Percentiles rank a stretch among this genome's conserved stretches.
phyloP scores from a whole-genome alignment of 2,329 filamentous ascomycete species.

The Zymoseptoria pseudotritici region DNA sequence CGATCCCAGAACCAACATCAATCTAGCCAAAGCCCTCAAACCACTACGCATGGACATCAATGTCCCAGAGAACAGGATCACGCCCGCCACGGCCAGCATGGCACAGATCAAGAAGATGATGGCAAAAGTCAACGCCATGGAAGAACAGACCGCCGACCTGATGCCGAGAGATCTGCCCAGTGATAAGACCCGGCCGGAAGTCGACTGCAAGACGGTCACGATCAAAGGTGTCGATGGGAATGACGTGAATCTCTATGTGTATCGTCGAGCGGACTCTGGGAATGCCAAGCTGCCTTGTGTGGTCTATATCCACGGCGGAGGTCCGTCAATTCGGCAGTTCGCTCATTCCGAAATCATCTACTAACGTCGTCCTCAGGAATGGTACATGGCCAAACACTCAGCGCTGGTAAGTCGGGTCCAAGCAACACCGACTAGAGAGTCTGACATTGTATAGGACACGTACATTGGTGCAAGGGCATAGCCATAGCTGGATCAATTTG shows the following conservation, averaged over 20 bases:
- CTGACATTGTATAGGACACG: no score
- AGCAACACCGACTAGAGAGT: no score
- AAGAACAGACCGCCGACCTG: not conserved
- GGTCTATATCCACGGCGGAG: slow-evolving; percentile 25
- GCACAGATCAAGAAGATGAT: slow-evolving; percentile 12
- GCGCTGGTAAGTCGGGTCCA: no score
- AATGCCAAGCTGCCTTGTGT: slow-evolving; percentile 17
- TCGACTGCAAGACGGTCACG: slow-evolving; percentile 6
- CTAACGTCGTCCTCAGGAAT: slow-evolving; percentile 8
- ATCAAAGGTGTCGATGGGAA: slow-evolving; percentile 20
- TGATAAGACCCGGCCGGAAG: slow-evolving; percentile 12
- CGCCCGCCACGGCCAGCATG: slow-evolving; percentile 4
- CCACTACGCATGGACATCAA: slow-evolving; percentile 16
- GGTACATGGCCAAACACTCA: slow-evolving; percentile 16
- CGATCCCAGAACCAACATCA: slow-evolving; percentile 20
- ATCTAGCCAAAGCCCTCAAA: slow-evolving; percentile 13
- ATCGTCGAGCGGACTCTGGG: slow-evolving; percentile 7
- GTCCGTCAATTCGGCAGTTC: not conserved
- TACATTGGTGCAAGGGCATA: slow-evolving; percentile 22
- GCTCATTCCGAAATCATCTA: not conserved
- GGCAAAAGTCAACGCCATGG: not conserved
- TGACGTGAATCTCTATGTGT: slow-evolving; percentile 19
- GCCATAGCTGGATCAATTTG: slow-evolving; percentile 19
- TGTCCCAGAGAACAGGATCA: slow-evolving; percentile 5
- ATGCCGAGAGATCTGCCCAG: slow-evolving; percentile 54